phyloP scores from a whole-genome alignment of 768 basidiomycete genomes.

The Suillus variegatus region DNA sequence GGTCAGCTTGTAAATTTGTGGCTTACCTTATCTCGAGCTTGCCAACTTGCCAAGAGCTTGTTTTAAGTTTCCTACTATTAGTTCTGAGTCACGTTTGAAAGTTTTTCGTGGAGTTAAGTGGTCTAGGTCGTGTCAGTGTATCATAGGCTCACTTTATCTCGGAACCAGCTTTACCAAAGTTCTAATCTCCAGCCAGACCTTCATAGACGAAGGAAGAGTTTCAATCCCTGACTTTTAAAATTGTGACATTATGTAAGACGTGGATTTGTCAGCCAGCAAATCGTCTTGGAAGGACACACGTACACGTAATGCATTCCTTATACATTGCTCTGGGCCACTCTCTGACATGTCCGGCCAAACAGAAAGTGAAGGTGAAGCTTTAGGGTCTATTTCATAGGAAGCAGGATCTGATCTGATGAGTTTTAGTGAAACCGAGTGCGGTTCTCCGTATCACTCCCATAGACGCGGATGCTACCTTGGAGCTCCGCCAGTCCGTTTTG shows the following conservation, averaged over 20 bases:
- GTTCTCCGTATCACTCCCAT: slow-evolving; percentile 33
- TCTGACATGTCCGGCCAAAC: not conserved
- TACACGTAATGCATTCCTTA: not conserved
- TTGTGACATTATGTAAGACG: no score
- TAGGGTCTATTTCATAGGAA: not conserved
- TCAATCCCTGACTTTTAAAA: not conserved
- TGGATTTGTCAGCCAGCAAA: not conserved
- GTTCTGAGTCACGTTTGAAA: not conserved
- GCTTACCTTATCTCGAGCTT: not conserved
- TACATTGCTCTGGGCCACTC: not conserved
- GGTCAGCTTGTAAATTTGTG: not conserved
- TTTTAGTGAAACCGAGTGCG: not conserved
- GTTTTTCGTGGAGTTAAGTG: not conserved
- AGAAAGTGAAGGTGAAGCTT: not conserved
- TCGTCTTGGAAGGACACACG: no score
- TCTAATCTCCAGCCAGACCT: not conserved
- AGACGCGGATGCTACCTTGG: slow-evolving; percentile 43
- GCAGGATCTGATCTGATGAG: not conserved
- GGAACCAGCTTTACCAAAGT: not conserved
- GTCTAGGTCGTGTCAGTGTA: not conserved
- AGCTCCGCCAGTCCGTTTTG: slow-evolving; percentile 56
- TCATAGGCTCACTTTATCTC: not conserved
- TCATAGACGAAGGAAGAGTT: not conserved
- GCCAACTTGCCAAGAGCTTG: not conserved
- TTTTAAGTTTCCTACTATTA: slow-evolving; percentile 1